A percentile compares a stretch with the other conserved stretches of the same genome.
phyloP scores from a whole-genome alignment of 2,329 filamentous ascomycete species.

The Dactylellina leptospora region DNA sequence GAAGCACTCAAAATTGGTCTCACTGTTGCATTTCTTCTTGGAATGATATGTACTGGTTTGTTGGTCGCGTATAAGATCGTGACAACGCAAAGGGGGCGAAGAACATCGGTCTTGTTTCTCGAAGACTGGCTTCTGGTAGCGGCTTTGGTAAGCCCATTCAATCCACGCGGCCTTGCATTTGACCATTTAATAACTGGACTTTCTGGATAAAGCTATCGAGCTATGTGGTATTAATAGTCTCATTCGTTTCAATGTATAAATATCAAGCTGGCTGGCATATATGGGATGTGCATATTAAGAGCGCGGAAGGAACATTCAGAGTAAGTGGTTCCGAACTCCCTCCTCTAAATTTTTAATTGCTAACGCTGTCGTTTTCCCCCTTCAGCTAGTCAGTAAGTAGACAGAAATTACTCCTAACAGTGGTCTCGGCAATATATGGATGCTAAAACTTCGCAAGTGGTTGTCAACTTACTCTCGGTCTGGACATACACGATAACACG shows the following conservation, averaged over 20 bases:
- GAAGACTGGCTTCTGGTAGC: constrained; percentile 46
- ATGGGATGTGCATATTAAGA: constrained; percentile 47
- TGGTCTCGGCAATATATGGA: neutral
- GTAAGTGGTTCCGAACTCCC: constrained; percentile 14
- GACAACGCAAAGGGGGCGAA: constrained; percentile 44
- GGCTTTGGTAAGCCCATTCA: constrained; percentile 29
- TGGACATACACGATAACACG: constrained; percentile 50
- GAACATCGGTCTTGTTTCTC: constrained; percentile 22
- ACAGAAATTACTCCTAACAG: too few relatives aligned
- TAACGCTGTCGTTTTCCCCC: neutral
- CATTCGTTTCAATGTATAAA: constrained; percentile 29
- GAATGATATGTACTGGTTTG: constrained; percentile 27
- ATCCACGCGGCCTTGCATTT: too few relatives aligned
- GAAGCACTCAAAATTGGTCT: constrained; percentile 39
- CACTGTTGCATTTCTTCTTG: constrained; percentile 37
- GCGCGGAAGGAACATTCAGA: constrained; percentile 41
- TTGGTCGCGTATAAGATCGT: constrained; percentile 37
- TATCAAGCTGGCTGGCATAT: constrained; percentile 50
- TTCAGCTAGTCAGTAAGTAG: constrained; percentile 44
- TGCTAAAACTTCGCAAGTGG: constrained; percentile 25
- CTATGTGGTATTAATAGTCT: constrained; percentile 33
- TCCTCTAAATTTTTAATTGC: too few relatives aligned
- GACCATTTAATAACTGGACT: too few relatives aligned
- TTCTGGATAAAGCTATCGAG: constrained; percentile 41
- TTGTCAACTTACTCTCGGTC: constrained; percentile 36